A percentile compares a stretch with the other conserved stretches of the same genome.
phyloP scores from a whole-genome alignment of 345 rosid genomes.

The Sisymbrium altissimum region DNA sequence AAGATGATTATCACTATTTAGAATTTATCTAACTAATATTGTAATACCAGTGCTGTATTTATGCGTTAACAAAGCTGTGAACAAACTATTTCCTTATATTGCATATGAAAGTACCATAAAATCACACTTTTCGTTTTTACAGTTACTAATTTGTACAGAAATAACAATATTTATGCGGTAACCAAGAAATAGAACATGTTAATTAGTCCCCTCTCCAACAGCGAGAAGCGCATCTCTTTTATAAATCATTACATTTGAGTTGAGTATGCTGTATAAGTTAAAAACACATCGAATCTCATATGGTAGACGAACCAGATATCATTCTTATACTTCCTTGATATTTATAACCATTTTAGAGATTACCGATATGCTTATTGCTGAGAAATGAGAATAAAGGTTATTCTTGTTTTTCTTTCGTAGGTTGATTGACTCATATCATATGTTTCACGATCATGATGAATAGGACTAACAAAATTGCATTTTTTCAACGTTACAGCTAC shows the following conservation, averaged over 20 bases:
- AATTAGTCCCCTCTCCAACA: too few relatives aligned
- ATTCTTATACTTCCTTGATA: not conserved
- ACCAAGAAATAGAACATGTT: not conserved
- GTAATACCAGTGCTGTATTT: not conserved
- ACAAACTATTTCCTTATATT: too few relatives aligned
- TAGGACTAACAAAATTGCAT: not conserved
- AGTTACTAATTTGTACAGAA: too few relatives aligned
- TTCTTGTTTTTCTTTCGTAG: not conserved
- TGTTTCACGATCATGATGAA: slow-evolving; percentile 4
- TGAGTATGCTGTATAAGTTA: not conserved
- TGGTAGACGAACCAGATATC: not conserved
- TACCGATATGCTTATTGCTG: not conserved
- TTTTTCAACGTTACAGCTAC: slow-evolving; percentile 23
- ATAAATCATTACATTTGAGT: not conserved
- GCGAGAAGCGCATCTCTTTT: too few relatives aligned
- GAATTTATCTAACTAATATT: not conserved
- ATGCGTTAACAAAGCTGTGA: not conserved
- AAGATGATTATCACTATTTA: not conserved
- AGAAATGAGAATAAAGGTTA: not conserved
- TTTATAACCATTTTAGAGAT: not conserved
- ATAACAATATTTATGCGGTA: not conserved
- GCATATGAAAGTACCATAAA: not conserved
- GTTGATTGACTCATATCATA: slow-evolving; percentile 13
- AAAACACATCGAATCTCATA: not conserved
- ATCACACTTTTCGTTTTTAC: not conserved